phyloP scores from a whole-genome alignment of 345 rosid genomes.

The Hypericum perforatum region DNA sequence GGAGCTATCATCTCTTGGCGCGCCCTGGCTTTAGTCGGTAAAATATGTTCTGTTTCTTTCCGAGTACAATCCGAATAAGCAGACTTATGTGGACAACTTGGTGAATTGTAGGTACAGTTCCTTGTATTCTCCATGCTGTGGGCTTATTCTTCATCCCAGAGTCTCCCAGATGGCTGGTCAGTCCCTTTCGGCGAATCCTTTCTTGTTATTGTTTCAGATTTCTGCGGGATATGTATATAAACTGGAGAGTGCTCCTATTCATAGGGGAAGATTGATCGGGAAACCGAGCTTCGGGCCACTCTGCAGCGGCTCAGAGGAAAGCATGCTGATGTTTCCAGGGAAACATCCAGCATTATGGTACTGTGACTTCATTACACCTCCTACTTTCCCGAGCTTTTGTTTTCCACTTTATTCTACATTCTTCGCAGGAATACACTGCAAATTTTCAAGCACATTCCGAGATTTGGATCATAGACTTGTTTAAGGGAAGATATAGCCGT shows the following conservation, averaged over 20 bases:
- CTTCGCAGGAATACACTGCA: slow-evolving; percentile 21
- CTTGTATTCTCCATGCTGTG: slow-evolving; percentile 12
- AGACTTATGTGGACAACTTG: too few relatives aligned
- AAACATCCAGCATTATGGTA: background rate
- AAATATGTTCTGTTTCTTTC: background rate
- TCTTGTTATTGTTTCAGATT: background rate
- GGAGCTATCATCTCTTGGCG: slow-evolving; percentile 30
- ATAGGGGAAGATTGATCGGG: background rate
- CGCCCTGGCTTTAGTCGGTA: slow-evolving; percentile 20
- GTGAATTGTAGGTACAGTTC: too few relatives aligned
- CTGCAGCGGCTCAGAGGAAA: slow-evolving; percentile 1
- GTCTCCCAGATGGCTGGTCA: slow-evolving; percentile 35
- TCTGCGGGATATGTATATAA: background rate
- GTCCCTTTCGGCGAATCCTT: background rate
- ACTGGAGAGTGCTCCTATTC: background rate
- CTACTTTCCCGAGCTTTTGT: background rate
- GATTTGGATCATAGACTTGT: slow-evolving; percentile 14
- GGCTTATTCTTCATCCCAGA: slow-evolving; percentile 24
- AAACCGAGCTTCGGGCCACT: background rate
- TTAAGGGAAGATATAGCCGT: slow-evolving; percentile 32
- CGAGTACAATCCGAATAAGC: too few relatives aligned
- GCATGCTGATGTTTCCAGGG: background rate
- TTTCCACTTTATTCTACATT: background rate
- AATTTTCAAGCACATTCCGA: slow-evolving; percentile 16
- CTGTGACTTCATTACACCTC: too few relatives aligned